Percentiles rank a stretch among this genome's conserved stretches.
phyloP scores from a whole-genome alignment of 768 basidiomycete species.

The Boletus edulis region DNA sequence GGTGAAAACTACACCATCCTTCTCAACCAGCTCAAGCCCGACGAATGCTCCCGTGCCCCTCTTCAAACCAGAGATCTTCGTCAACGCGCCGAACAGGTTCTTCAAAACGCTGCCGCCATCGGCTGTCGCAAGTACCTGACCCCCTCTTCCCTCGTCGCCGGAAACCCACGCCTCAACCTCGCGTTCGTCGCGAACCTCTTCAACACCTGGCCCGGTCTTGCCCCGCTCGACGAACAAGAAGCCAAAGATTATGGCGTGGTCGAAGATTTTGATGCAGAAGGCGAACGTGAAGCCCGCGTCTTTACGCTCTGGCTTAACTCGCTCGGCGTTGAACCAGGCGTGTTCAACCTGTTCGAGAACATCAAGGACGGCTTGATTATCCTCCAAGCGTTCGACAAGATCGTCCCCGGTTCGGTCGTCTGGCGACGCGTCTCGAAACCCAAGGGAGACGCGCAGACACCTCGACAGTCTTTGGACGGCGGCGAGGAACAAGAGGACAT shows the following conservation, averaged over 20 bases:
- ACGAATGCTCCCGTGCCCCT: constrained; percentile 87
- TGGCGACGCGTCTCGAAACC: constrained; percentile 98
- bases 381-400: constrained; percentile 95
- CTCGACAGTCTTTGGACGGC: constrained; percentile 39
- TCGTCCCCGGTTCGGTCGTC: constrained; percentile 86
- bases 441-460: constrained; percentile 48
- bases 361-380: constrained; percentile 89
- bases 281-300: constrained; percentile 95
- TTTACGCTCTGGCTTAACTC: constrained; percentile 99
- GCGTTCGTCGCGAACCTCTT: constrained; percentile 98
- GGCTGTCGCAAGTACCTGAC: constrained; percentile 97
- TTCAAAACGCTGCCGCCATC: constrained; percentile 91
- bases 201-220: constrained; percentile 96
- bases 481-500: constrained; percentile 74
- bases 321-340: constrained; percentile 92
- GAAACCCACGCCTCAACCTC: constrained; percentile 96
- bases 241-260: constrained; percentile 86
- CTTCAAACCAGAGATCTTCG: constrained; percentile 82
- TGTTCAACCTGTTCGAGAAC: constrained; percentile 96
- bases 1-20: constrained; percentile 98
- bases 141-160: constrained; percentile 83
- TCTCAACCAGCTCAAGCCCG: constrained; percentile 93
- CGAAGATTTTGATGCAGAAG: constrained; percentile 98
- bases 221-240: constrained; percentile 91
- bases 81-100: constrained; percentile 87